Conservation (phyloP, 208 protist species). For the Angomonas desouzai region DNA sequence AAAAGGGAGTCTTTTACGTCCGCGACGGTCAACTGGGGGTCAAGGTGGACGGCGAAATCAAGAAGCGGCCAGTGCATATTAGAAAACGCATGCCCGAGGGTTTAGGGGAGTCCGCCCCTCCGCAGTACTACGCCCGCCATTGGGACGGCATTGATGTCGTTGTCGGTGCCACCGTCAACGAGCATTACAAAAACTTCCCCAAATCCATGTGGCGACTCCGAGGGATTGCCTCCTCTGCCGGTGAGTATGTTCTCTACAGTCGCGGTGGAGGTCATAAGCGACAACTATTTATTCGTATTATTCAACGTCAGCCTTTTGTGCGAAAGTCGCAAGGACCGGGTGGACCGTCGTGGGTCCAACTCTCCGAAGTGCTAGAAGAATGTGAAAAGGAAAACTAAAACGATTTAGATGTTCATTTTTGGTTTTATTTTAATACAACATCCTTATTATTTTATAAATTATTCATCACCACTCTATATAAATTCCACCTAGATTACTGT, state of each 20-base stretch:
- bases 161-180: conserved; percentile 42
- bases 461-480: too few relatives aligned
- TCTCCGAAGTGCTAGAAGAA: conserved; percentile 12
- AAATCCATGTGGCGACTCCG: conserved; percentile 49
- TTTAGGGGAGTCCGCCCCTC: conserved; percentile 14
- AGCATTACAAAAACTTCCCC: conserved; percentile 36
- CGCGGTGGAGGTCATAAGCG: conserved; percentile 25
- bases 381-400: conserved; percentile 12
- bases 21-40: background rate
- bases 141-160: conserved; percentile 66
- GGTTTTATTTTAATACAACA: background rate
- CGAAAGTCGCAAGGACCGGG: conserved; percentile 22
- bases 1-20: conserved; percentile 12
- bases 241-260: conserved; percentile 79
- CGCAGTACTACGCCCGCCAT: conserved; percentile 35
- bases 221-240: conserved; percentile 29
- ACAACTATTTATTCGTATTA: conserved; percentile 47
- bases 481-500: too few relatives aligned
- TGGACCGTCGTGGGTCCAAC: conserved; percentile 16
- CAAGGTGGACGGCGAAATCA: conserved; percentile 3
- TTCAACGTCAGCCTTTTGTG: conserved; percentile 54
- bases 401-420: background rate
- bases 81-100: conserved; percentile 2
- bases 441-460: background rate
- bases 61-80: background rate